phyloP scores from a whole-genome alignment of 2,329 filamentous ascomycete species.

The Lachnellula hyalina region DNA sequence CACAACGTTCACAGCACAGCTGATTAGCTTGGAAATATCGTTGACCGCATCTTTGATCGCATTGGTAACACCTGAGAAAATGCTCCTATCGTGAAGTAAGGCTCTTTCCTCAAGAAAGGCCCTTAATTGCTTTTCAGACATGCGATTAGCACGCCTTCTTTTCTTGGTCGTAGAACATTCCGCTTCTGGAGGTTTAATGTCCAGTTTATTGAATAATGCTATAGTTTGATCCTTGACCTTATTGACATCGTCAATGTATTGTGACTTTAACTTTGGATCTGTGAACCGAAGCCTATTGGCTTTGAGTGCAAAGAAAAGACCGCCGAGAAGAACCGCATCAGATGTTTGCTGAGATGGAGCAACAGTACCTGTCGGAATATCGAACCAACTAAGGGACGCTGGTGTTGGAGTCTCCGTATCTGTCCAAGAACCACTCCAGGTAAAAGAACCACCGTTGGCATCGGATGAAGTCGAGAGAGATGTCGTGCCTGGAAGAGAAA shows the following conservation, averaged over 20 bases:
- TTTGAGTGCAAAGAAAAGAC: neutral
- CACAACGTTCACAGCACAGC: slow-evolving; percentile 6
- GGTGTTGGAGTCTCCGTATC: neutral
- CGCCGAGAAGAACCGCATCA: neutral
- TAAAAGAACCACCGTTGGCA: neutral
- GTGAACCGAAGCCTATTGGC: slow-evolving; percentile 4
- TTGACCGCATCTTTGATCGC: neutral
- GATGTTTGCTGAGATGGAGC: neutral
- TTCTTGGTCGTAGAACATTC: slow-evolving; percentile 4
- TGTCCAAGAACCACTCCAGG: slow-evolving; percentile 4
- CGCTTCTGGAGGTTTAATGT: neutral
- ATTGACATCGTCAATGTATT: slow-evolving; percentile 2
- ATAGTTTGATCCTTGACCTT: neutral
- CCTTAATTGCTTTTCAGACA: slow-evolving; percentile 8
- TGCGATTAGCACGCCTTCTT: neutral
- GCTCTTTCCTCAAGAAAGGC: neutral
- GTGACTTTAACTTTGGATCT: neutral
- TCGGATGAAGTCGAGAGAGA: neutral
- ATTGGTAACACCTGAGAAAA: slow-evolving; percentile 2
- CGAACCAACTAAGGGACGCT: neutral
- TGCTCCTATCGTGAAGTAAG: slow-evolving; percentile 3
- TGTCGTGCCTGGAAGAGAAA: neutral
- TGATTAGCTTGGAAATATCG: slow-evolving; percentile 7
- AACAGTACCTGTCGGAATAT: slow-evolving; percentile 1
- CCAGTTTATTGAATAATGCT: neutral